A percentile compares a stretch with the other conserved stretches of the same genome.
These are phyloP conservation scores for Chrysanthemum makinoi DNA, from an alignment of 129 eudicot species.

Conservation along the genomic window DNA sequence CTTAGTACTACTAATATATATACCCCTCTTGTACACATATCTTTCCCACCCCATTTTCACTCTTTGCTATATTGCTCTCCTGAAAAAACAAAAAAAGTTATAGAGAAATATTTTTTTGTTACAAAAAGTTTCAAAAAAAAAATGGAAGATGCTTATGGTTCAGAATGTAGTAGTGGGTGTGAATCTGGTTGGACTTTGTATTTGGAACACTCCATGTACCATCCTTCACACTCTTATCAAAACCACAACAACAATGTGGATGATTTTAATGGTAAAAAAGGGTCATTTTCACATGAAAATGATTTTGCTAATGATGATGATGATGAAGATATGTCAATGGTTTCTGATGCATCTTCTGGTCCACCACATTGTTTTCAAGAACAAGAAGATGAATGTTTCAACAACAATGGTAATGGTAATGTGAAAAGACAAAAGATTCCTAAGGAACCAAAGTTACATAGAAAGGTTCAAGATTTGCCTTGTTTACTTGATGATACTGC, in stretches of 20 bases:
- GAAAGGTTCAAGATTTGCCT: conserved; percentile 35
- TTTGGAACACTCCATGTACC: conserved; percentile 53
- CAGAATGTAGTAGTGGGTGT: conserved; percentile 78
- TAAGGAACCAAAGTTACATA: conserved; percentile 25
- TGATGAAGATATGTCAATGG: conserved; percentile 79
- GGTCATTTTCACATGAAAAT: conserved; percentile 13
- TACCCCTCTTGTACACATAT: background rate
- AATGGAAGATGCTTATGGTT: conserved; percentile 42
- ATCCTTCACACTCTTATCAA: conserved; percentile 36
- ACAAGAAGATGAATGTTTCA: conserved; percentile 21
- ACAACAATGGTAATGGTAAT: background rate
- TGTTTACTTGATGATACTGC: conserved; percentile 85
- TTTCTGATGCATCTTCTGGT: conserved; percentile 91
- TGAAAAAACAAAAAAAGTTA: conserved; percentile 8
- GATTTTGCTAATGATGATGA: conserved; percentile 39
- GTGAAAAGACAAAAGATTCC: conserved; percentile 36
- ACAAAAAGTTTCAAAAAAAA: conserved; percentile 11
- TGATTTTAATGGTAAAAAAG: conserved; percentile 18
- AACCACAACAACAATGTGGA: conserved; percentile 22
- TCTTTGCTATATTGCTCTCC: background rate
- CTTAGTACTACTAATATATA: background rate
- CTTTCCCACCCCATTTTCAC: conserved; percentile 4
- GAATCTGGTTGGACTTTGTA: conserved; percentile 94
- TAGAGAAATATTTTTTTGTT: background rate
- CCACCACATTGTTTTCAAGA: conserved; percentile 59